phyloP scores from a whole-genome alignment of 73 alveolate genomes.

The Paramecium bursaria region DNA sequence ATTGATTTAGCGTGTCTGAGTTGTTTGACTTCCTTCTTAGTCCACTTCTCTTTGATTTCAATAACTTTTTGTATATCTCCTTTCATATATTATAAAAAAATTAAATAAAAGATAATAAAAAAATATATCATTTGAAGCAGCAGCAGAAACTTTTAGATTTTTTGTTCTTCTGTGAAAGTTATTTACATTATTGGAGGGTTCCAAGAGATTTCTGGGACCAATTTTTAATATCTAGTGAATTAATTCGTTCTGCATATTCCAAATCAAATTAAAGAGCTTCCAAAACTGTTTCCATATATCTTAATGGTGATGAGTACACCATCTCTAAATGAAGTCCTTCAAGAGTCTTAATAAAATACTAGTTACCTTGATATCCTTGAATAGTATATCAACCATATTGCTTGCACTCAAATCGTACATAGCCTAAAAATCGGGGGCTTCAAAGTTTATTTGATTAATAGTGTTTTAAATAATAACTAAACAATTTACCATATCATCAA shows the following conservation, averaged over 20 bases:
- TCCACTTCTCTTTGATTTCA: neutral
- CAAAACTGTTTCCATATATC: conserved; percentile 40
- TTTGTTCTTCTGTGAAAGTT: neutral
- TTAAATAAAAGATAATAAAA: no score
- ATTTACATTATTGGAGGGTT: no score
- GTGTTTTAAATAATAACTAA: conserved; percentile 15
- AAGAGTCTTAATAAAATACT: neutral
- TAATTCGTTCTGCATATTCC: neutral
- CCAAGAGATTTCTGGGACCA: conserved; percentile 19
- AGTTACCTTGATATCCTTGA: conserved; percentile 37
- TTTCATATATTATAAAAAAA: neutral
- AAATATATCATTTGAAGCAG: neutral
- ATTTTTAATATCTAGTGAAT: conserved; percentile 19
- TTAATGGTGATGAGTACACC: neutral
- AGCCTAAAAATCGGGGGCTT: neutral
- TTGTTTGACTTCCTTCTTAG: neutral
- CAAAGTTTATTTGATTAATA: conserved; percentile 34
- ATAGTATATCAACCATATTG: conserved; percentile 3
- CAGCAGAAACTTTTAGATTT: neutral
- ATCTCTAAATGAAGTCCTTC: conserved; percentile 42
- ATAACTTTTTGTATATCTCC: neutral
- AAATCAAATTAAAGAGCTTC: conserved; percentile 28
- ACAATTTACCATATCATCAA: conserved; percentile 36
- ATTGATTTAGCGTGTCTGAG: neutral
- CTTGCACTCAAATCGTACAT: neutral